Evolutionary conservation across 805 yeast genomes (phyloP).

Genomic region (Candida xiaguanensis): DNA sequence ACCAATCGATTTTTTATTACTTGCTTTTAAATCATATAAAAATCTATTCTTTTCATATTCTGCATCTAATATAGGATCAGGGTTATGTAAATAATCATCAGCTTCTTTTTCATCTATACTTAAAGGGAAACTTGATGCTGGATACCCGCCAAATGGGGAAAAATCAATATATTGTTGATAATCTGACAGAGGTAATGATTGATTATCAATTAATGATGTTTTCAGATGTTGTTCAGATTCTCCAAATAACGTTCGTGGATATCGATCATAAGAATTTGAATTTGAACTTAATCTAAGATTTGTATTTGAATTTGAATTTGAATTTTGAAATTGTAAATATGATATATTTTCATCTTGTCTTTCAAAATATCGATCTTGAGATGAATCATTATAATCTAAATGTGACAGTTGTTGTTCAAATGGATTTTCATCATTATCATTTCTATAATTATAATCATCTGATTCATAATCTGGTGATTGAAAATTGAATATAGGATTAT

Average conservation of each 20-base stretch:
- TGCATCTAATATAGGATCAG: slow-evolving; percentile 92
- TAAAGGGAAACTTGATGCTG: slow-evolving; percentile 87
- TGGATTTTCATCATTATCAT: no score
- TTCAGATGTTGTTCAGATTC: slow-evolving; percentile 1
- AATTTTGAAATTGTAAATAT: neutral
- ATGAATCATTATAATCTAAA: no score
- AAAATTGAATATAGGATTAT: no score
- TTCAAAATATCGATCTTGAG: no score
- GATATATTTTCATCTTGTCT: no score
- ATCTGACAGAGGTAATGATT: neutral
- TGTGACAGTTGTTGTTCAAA: no score
- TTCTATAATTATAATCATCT: no score
- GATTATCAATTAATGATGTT: slow-evolving; percentile 5
- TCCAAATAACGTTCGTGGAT: neutral
- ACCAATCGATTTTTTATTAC: slow-evolving; percentile 60
- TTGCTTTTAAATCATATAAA: slow-evolving; percentile 55
- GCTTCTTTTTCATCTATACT: slow-evolving; percentile 90
- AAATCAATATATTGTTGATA: slow-evolving; percentile 39
- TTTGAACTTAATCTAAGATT: neutral
- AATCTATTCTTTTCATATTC: slow-evolving; percentile 72
- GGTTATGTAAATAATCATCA: slow-evolving; percentile 93
- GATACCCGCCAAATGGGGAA: slow-evolving; percentile 95
- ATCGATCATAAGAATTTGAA: slow-evolving; percentile 1
- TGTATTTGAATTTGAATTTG: neutral
- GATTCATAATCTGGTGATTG: no score